Base-by-base conservation (phyloP, 2,329 filamentous ascomycete species). In the Diplocarpon mali region DNA sequence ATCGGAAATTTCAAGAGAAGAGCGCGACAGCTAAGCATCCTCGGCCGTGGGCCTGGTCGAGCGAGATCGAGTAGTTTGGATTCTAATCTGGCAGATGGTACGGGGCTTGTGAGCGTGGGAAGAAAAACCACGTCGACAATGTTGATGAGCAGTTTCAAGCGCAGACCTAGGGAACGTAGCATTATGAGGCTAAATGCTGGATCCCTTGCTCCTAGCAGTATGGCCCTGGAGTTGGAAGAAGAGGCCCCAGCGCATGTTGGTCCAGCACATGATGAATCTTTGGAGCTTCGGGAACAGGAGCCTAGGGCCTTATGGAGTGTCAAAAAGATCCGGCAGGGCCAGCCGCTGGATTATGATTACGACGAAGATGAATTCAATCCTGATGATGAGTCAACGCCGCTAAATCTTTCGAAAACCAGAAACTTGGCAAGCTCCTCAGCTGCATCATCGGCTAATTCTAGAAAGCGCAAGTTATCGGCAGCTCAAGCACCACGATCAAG, bases 341-440 rank as follows among this genome's bases (percentile, higher is more conserved):
- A 55, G 53, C 28, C 63, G 67, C 29, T 49, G 10, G 67, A 71
- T 17, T 70, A 51, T 28, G 50, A 51, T 31, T 52, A 56, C 6
- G 68, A 50, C 15, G 49, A 57, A 3, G 69, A 73, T 16, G 70
- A 73, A 53, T 81, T 76, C 57, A 71, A 67, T 41, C 80, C 72
- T 0, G 78, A 84, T 45, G 78, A 77, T 24, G 79, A 83, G 63
- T 81, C 79, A 13, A 85, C 82, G 6, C 80, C 81, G 3, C 57
- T 82, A 20, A 73, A 76, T 46, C 63, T 71, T 15, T 65, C 66
- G 30, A 71, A 66, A 48, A 65, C 63, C 34, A 60, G 61, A n/a
- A 56, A 60, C 30, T 24, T 39, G 40, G 39, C 47, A 13, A 42
- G 42, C 15, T 49, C 47, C 8, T 49, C 47, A 5, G 30, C n/a